Evolutionary conservation across 2,329 filamentous ascomycete genomes (phyloP).

Genomic region (Calycina herbarum): DNA sequence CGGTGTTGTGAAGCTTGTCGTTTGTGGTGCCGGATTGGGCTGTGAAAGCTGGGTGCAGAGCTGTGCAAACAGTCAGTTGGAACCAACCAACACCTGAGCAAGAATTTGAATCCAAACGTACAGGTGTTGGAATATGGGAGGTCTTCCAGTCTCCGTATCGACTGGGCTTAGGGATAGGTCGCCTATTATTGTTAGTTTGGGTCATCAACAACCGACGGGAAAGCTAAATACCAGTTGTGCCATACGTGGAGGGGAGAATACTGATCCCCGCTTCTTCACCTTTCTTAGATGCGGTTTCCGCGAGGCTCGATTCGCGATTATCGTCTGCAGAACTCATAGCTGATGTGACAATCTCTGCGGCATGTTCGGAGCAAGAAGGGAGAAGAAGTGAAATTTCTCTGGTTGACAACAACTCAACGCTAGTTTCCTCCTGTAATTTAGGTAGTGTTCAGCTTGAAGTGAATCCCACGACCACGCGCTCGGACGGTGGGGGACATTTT

Average conservation of each 20-base stretch:
- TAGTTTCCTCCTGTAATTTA: background rate
- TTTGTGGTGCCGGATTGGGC: constrained; percentile 64
- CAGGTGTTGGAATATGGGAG: constrained; percentile 39
- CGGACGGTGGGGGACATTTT: constrained; percentile 2
- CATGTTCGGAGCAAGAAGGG: constrained; percentile 15
- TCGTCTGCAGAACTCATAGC: constrained; percentile 25
- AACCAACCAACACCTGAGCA: background rate
- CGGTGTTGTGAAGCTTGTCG: constrained; percentile 59
- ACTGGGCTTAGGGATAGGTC: constrained; percentile 43
- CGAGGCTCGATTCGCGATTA: constrained; percentile 25
- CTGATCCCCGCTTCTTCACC: constrained; percentile 42
- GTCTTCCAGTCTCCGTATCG: constrained; percentile 40
- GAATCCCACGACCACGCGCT: background rate
- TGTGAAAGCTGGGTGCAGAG: constrained; percentile 50
- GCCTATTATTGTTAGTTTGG: constrained; percentile 13
- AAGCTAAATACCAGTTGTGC: constrained; percentile 25
- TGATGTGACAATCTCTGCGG: constrained; percentile 8
- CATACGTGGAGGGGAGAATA: constrained; percentile 48
- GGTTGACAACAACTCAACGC: background rate
- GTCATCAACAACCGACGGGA: constrained; percentile 21
- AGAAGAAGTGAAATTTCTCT: background rate
- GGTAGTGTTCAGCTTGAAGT: background rate
- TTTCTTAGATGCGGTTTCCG: constrained; percentile 29
- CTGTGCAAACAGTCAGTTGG: constrained; percentile 39
- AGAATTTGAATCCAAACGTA: constrained; percentile 22